Evolutionary conservation across 345 rosid genomes (phyloP).

Genomic region (Gossypium stocksii): DNA sequence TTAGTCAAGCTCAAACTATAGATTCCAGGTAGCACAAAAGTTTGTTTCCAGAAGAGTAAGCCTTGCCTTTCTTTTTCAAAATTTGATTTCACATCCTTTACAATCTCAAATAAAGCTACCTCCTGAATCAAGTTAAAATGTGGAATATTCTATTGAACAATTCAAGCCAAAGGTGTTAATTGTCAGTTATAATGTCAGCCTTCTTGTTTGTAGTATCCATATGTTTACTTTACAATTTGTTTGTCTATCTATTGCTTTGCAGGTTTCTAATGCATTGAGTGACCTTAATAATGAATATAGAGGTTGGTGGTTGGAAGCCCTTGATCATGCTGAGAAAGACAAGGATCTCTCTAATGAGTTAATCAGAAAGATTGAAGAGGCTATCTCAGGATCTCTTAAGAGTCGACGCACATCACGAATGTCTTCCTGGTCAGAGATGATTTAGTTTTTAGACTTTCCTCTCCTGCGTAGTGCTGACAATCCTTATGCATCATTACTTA

Average conservation of each 20-base stretch:
- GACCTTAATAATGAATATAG: slow-evolving; percentile 38
- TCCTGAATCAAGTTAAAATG: neutral
- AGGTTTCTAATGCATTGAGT: slow-evolving; percentile 58
- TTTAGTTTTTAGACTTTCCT: slow-evolving; percentile 2
- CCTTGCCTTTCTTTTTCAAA: neutral
- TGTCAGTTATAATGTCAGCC: neutral
- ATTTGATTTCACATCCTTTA: neutral
- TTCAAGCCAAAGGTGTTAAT: neutral
- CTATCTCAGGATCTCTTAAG: slow-evolving; percentile 55
- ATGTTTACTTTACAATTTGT: neutral
- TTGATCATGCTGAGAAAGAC: slow-evolving; percentile 57
- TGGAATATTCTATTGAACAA: neutral
- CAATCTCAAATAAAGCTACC: neutral
- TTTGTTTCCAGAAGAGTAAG: neutral
- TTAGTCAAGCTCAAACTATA: neutral
- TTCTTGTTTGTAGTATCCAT: neutral
- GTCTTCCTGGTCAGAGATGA: slow-evolving; percentile 42
- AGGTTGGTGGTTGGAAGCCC: slow-evolving; percentile 89
- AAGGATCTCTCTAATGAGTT: slow-evolving; percentile 59
- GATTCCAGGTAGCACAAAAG: neutral
- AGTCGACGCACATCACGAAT: slow-evolving; percentile 51
- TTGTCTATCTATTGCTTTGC: slow-evolving; percentile 18
- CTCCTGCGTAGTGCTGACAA: neutral
- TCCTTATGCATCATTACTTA: neutral
- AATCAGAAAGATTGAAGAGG: slow-evolving; percentile 80